Evolutionary conservation across 805 yeast species (phyloP), one percentile per base, ranked within the genome.

Genomic region (Suhomyces canberraensis): DNA sequence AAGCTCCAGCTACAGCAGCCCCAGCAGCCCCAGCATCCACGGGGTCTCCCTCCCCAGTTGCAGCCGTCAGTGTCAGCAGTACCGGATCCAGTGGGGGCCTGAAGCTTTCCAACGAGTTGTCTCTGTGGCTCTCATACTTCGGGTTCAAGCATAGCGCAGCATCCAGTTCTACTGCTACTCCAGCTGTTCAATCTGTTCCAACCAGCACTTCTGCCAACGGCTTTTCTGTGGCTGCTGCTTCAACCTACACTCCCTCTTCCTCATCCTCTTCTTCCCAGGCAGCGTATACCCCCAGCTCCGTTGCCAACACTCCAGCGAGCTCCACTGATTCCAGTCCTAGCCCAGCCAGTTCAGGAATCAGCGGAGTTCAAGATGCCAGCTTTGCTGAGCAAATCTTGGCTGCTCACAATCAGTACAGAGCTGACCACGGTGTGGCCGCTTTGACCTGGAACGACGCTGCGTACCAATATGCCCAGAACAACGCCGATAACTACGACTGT

Each of bases 401-500:
- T 34, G 55, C 63, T 3, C 69, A 63, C 49, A 63, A 63, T 42
- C 27, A 46, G 19, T 52, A 62, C 39, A 48, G 69, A 33, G 61
- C 61, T 2, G 35, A 40, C 6, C 68, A 63, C 37, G 54, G 54
- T 19, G 66, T 48, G 4, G 54, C 47, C 4, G 49, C 47, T 0
- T 54, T 63, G 30, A 41, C 63, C 1, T 63, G 69, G 69, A 53
- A 55, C 16, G 35, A 33, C 14, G 56, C 46, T n/a, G 54, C 64
- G 3, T 62, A 58, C 50, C 40, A 49, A 29, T 63, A 61, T 40
- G 68, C 69, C 5, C 47, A 59, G 36, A 52, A 52, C 31, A 50
- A 57, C 30, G 69, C 69, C 11, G 56, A 61, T 38, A 51, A 46
- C 36, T 62, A 62, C 46, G 66, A 60, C 37, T 63, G 69, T 44